These are phyloP conservation scores for Groenewaldozyma salmanticensis DNA, from an alignment of 805 yeast species.

Conservation along the genomic window DNA sequence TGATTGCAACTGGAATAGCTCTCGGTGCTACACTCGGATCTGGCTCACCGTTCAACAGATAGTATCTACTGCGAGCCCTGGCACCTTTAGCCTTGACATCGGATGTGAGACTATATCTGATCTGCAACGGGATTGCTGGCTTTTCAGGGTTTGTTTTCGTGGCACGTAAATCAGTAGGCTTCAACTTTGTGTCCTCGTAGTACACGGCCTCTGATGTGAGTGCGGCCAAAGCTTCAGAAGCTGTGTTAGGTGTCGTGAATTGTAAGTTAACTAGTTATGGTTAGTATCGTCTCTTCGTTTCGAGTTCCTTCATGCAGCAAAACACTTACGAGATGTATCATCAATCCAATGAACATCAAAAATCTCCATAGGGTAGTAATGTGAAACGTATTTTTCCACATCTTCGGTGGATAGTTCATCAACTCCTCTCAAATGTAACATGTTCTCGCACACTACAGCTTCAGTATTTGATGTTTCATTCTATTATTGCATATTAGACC, in stretches of 20 bases:
- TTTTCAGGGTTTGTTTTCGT: conserved; percentile 30
- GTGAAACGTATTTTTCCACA: conserved; percentile 45
- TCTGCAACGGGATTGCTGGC: conserved; percentile 30
- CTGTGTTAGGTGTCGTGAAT: conserved; percentile 35
- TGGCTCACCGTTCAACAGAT: conserved; percentile 62
- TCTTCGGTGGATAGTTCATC: conserved; percentile 54
- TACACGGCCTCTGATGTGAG: conserved; percentile 27
- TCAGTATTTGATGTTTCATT: no score
- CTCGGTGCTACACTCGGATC: conserved; percentile 29
- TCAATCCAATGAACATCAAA: conserved; percentile 53
- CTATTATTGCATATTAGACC: neutral
- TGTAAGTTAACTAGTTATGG: conserved; percentile 35
- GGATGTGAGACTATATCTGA: conserved; percentile 42
- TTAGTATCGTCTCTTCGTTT: neutral
- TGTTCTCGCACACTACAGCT: conserved; percentile 22
- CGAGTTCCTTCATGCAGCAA: no score
- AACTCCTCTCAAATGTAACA: conserved; percentile 49
- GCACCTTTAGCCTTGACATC: conserved; percentile 54
- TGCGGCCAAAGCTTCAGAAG: conserved; percentile 30
- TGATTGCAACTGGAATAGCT: conserved; percentile 28
- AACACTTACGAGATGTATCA: conserved; percentile 35
- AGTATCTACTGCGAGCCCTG: conserved; percentile 49
- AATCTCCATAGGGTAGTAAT: conserved; percentile 31
- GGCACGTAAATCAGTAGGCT: conserved; percentile 16
- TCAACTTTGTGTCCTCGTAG: conserved; percentile 15